Base-by-base conservation (phyloP, 371 early-diverging fungal species). In the Lichtheimia ramosa region DNA sequence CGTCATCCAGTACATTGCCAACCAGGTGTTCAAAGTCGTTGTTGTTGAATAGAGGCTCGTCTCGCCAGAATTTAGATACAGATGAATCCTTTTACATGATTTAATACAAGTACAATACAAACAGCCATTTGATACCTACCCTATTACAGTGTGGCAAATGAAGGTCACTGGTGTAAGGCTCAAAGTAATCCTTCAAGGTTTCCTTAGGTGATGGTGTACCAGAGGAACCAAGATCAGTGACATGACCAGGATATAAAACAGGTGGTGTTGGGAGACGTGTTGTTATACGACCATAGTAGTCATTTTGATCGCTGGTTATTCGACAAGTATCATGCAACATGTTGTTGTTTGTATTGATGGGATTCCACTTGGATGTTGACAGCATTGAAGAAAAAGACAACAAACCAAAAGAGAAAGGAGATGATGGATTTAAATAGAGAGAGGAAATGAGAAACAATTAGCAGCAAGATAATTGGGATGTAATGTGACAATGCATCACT, bases 161-260 rank as follows among this genome's bases (percentile, higher is more conserved):
- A 49, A 64, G 6, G 34, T 34, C 34, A 8, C 10, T 34, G 6
- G 34, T 34, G 8, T 34, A 51, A 48, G 55, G 43, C 53, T 56
- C 24, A 52, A 53, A 53, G 40, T 53, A 53, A 40, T 53, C 53
- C 14, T 53, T 53, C 39, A 53, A 40, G 51, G 48, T 68, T 34
- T 61, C 53, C 43, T 59, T 59, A 6, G 65, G 65, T 15, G 71
- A 68, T 24, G 58, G 62, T 14, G 68, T 67, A 8, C 60, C 68
- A 15, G 63, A 62, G 6, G 70, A 69, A 15, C 66, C 70, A 13
- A 57, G 48, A 49, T 67, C 71, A 12, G 64, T 43, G 48, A 70
- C 61, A 16, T 54, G 54, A 41, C 52, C 53, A 16, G 52, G 59
- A 24, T 24, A 51, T 42, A 54, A 54, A 50, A 15, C 41, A 41